Evolutionary conservation across 768 basidiomycete genomes (phyloP), one percentile per base, ranked within the genome.

Genomic region (Trichaptum fuscoviolaceum): DNA sequence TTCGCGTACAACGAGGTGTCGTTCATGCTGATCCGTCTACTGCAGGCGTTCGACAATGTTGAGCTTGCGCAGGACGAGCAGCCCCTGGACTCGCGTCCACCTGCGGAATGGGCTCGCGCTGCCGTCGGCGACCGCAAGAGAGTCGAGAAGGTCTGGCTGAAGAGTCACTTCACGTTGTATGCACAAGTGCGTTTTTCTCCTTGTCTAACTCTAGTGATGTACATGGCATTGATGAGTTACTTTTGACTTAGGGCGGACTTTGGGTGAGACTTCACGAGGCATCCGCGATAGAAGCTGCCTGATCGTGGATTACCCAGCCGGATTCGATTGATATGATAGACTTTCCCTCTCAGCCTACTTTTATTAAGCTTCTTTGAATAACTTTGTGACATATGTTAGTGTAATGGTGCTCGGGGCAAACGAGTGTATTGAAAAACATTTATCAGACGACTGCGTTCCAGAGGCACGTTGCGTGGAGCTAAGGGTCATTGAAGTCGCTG

Each of bases 1-100:
- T 84, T 85, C 71, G 83, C 84, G n/a, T 85, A 85, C 72, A 81
- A 85, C 70, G 82, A 84, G 72, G 76, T 81, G 9, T 83, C 84
- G 9, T 84, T 83, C 74, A 82, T 85, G 75, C 77, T 86, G 63
- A 74, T 85, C 63, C 81, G 84, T 4, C 74, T 86, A 0, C 71
- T 85, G 34, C 86, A 87, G 70, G 73, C 78, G 42, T 82, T 86
- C 68, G 79, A 80, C 30, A 70, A 66, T 1, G 74, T 86, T 68
- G 69, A 71, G 26, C 72, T 86, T 6, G 81, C 78, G 57, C 67
- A 72, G 60, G 76, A 78, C 0, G 76, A 75, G 7, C 81, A 81
- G 25, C 75, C 71, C 0, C 68, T 75, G 0, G 76, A 76, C 1
- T 69, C 72, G 34, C 69, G 70, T 17, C 74, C 73, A 3, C 78